Evolutionary conservation across 2,329 filamentous ascomycete species (phyloP), one percentile per base, ranked within the genome.

Genomic region (Fusarium euwallaceae): DNA sequence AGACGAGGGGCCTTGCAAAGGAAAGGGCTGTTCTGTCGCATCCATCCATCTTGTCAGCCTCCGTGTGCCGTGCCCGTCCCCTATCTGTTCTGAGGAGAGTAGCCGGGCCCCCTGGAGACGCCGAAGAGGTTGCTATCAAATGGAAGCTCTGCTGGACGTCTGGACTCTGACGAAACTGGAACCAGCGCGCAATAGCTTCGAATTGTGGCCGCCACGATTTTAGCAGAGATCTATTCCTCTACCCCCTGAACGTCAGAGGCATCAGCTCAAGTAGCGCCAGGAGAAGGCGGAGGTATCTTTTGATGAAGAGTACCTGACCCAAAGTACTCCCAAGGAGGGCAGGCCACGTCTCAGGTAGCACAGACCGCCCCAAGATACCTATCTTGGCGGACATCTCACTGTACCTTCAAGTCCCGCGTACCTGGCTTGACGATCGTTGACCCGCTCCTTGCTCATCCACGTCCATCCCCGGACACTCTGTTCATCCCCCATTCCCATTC

Each of bases 341-440:
- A 24, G 29, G 37, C 39, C 65, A 66, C 51, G 58, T 70, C 67
- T 67, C 60, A 41, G 9, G 58, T 66, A 29, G 37, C 48, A 51
- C 60, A 70, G 27, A 39, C 39, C 60, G 53, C 60, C 62, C 60
- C 6, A 59, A 74, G 61, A 63, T 75, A 78, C 76, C 56, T 64
- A 12, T 20, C 29, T 41, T 68, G 55, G 37, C 39, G 37, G 29
- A 17, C 10, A 27, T 27, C 55, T 64, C 48, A 29, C 34, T 39
- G 34, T 65, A 34, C 36, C 66, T 48, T 67, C 56, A 20, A 51
- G 41, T 48, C 56, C 34, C 39, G 20, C 53, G 64, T 76, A 70
- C 71, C 71, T 76, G 67, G 67, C 58, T 70, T 71, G 76, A 69
- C 62, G 69, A 78, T 75, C 76, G 70, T 64, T 56, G 75, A 63